These are phyloP conservation scores for Volvox carteri DNA, from an alignment of 163 green algal genomes.

Conservation along the genomic window DNA sequence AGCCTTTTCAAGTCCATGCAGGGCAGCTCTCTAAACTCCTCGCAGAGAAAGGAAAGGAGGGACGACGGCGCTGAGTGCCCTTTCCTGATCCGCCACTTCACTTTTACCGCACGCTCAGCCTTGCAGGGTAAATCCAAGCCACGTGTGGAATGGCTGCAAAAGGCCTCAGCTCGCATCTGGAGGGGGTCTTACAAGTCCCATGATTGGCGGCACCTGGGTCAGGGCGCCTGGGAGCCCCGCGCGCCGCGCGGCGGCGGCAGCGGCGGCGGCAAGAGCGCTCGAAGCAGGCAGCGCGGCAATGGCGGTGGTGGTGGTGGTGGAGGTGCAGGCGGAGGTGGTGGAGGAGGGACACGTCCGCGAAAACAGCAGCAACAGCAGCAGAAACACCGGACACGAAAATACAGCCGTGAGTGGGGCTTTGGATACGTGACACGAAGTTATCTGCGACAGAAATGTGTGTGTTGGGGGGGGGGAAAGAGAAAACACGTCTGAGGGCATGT, in stretches of 20 bases:
- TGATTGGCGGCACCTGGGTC: conserved; percentile 74
- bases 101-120: not conserved
- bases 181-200: conserved; percentile 62
- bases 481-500: too few relatives aligned
- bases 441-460: not conserved
- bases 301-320: conserved; percentile 1
- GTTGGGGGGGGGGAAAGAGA: too few relatives aligned
- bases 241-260: not conserved
- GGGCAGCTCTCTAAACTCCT: too few relatives aligned
- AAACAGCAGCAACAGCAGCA: conserved; percentile 24
- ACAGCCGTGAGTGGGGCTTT: conserved; percentile 33
- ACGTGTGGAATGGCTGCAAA: conserved; percentile 71
- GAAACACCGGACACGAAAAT: not conserved
- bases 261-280: not conserved
- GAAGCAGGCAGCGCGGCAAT: conserved; percentile 31
- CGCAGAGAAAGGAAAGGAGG: too few relatives aligned
- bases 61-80: too few relatives aligned
- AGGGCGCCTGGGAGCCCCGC: conserved; percentile 70
- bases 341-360: not conserved
- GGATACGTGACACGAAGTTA: too few relatives aligned
- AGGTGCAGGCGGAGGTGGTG: not conserved
- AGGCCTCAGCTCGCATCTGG: conserved; percentile 74
- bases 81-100: not conserved
- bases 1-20: too few relatives aligned
- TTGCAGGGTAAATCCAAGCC: conserved; percentile 4